Evolutionary conservation across 345 rosid species (phyloP), one percentile per base, ranked within the genome.

Genomic region (Populus euphratica): DNA sequence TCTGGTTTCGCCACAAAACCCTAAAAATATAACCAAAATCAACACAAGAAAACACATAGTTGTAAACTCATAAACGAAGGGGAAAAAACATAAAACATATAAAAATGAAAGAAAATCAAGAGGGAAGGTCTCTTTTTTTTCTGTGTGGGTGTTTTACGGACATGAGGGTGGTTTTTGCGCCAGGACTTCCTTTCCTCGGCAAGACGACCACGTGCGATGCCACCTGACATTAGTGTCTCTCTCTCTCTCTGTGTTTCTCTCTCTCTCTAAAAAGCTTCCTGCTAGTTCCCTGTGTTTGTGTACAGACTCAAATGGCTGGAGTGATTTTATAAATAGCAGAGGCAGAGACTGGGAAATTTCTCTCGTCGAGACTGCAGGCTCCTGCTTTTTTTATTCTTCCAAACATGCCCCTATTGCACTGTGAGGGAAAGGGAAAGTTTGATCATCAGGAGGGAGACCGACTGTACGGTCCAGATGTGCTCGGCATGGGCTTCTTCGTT

Each of bases 1-100:
- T 93, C 99, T 21, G 99, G 99, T 83, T 93, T 95, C 64, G 99
- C 99, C 54, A 93, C 99, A 84, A 95, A 95, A 86, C 99, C 98
- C 99, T 93, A 90, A 83, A 68, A 79, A 67, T 14, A 52, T 21
- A 67, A 31, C 50, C 9, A 54, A 27, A 79, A 73, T 23, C 23
- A 50, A 41, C 47, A 68, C n/a, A 33, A 27, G 31, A 62, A 70
- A 50, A 49, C 10, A 31, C 14, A 25, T 12, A 31, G 31, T 41
- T 41, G 65, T 38, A 44, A 31, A 52, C 67, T 0, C 56, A 31
- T n/a, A 56, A 4, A 59, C 23, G 63, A 59, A 21, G 20, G 63
- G 23, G 63, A n/a, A 27, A 25, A 41, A 41, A 41, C 44, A 41
- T 41, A 10, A 10, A 2, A 70, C 49, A 23, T 5, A 52, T 13